These are phyloP conservation scores for Parasarocladium wereldwijsianum DNA, from an alignment of 2,329 filamentous ascomycete genomes.

Conservation along the genomic window DNA sequence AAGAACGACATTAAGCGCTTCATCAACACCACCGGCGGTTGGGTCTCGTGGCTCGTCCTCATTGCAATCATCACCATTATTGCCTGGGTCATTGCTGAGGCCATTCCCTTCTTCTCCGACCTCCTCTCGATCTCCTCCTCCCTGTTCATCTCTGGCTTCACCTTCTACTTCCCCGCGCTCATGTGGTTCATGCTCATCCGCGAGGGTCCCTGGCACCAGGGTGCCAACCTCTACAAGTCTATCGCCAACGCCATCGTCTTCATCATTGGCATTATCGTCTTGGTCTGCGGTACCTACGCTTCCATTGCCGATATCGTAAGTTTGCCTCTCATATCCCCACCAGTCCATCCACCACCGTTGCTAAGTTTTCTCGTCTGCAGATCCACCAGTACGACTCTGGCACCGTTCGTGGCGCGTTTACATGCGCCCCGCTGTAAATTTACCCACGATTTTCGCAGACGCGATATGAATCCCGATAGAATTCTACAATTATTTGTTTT, in stretches of 20 bases:
- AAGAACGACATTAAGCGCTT: conserved; percentile 18
- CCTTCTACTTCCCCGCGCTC: conserved; percentile 26
- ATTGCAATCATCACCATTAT: conserved; percentile 43
- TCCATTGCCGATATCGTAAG: conserved; percentile 17
- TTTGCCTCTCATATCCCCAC: background rate
- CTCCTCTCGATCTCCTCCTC: conserved; percentile 41
- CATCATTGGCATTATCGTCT: conserved; percentile 16
- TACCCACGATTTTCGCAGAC: no score
- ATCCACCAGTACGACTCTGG: conserved; percentile 12
- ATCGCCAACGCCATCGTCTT: conserved; percentile 14
- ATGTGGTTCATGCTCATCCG: conserved; percentile 26
- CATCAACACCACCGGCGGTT: conserved; percentile 33
- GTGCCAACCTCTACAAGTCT: conserved; percentile 14
- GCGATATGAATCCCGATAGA: no score
- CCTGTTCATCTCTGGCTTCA: conserved; percentile 31
- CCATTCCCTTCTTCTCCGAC: conserved; percentile 59
- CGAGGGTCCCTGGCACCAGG: conserved; percentile 15
- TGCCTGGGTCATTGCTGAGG: conserved; percentile 57
- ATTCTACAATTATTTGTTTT: no score
- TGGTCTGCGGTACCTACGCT: conserved; percentile 19
- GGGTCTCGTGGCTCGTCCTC: conserved; percentile 43
- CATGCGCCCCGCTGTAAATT: conserved; percentile 14
- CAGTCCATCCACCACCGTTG: background rate
- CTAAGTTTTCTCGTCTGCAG: conserved; percentile 9
- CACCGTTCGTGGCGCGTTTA: conserved; percentile 14